Percentiles rank a stretch among this genome's conserved stretches.
Conservation (phyloP, 75 land plant genomes). For the Selaginella tamariscina region DNA sequence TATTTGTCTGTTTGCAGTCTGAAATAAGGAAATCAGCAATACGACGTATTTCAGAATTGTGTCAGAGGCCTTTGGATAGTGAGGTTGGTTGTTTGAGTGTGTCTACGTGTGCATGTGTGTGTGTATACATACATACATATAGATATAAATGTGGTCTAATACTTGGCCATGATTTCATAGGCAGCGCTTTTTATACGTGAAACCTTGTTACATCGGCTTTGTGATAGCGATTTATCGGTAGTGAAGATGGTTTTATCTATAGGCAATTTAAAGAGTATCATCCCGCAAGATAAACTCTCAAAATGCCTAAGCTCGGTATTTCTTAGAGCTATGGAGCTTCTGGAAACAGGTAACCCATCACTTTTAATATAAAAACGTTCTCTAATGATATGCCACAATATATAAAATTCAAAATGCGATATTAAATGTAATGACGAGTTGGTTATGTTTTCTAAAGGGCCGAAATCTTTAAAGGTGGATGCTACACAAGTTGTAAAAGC, state of each 20-base stretch:
- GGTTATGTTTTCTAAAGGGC: conserved; percentile 9
- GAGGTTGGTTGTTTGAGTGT: neutral
- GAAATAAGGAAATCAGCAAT: conserved; percentile 19
- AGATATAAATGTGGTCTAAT: neutral
- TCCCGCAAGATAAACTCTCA: conserved; percentile 23
- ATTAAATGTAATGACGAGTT: no score
- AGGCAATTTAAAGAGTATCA: conserved; percentile 25
- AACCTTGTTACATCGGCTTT: conserved; percentile 40
- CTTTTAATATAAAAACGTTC: no score
- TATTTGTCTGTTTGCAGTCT: conserved; percentile 14
- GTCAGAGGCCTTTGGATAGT: neutral
- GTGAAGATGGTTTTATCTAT: conserved; percentile 42
- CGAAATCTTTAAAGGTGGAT: neutral
- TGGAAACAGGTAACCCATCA: conserved; percentile 26
- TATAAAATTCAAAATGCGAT: no score
- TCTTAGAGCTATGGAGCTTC: conserved; percentile 24
- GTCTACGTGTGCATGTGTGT: neutral
- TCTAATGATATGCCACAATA: no score
- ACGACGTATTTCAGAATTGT: conserved; percentile 12
- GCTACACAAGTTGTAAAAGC: neutral
- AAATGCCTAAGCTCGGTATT: conserved; percentile 30
- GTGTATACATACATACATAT: neutral
- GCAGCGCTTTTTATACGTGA: conserved; percentile 28
- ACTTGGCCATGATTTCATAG: no score
- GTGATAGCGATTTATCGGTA: conserved; percentile 57